These are phyloP conservation scores for Yamadazyma akitaensis DNA, from an alignment of 805 yeast genomes.

Conservation along the genomic window DNA sequence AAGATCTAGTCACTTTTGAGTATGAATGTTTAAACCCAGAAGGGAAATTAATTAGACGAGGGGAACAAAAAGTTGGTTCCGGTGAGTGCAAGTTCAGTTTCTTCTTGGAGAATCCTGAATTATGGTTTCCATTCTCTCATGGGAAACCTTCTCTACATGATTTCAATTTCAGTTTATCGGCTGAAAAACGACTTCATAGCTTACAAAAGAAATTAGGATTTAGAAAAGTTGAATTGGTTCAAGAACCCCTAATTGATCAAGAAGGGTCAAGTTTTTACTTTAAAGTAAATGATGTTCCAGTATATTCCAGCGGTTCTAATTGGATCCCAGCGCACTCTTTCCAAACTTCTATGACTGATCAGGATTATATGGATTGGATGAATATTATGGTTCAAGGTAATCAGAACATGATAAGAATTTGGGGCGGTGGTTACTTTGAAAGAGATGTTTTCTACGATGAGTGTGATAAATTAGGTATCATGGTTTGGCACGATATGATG, in stretches of 20 bases:
- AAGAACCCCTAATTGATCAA: slow-evolving; percentile 23
- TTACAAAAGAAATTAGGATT: slow-evolving; percentile 33
- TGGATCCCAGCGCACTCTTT: slow-evolving; percentile 51
- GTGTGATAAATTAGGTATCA: slow-evolving; percentile 42
- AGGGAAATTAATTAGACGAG: too few species aligned
- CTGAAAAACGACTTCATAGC: too few species aligned
- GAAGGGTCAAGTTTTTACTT: slow-evolving; percentile 42
- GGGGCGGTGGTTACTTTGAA: slow-evolving; percentile 52
- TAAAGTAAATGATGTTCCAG: slow-evolving; percentile 36
- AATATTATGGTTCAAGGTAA: slow-evolving; percentile 33
- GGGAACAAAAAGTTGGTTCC: too few species aligned
- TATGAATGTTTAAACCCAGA: slow-evolving; percentile 14
- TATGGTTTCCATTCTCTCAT: slow-evolving; percentile 42
- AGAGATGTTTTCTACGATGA: slow-evolving; percentile 38
- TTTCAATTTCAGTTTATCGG: slow-evolving; percentile 15
- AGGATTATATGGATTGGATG: slow-evolving; percentile 40
- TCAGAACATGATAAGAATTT: slow-evolving; percentile 45
- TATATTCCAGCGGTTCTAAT: slow-evolving; percentile 41
- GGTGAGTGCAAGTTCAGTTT: too few species aligned
- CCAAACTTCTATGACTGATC: slow-evolving; percentile 25
- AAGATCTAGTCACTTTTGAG: slow-evolving; percentile 6
- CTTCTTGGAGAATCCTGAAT: slow-evolving; percentile 26
- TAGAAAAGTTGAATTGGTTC: slow-evolving; percentile 40
- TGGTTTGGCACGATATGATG: slow-evolving; percentile 58
- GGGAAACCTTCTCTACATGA: slow-evolving; percentile 36